These are phyloP conservation scores for Eutrema yunnanense DNA, from an alignment of 345 rosid species.

Conservation along the genomic window DNA sequence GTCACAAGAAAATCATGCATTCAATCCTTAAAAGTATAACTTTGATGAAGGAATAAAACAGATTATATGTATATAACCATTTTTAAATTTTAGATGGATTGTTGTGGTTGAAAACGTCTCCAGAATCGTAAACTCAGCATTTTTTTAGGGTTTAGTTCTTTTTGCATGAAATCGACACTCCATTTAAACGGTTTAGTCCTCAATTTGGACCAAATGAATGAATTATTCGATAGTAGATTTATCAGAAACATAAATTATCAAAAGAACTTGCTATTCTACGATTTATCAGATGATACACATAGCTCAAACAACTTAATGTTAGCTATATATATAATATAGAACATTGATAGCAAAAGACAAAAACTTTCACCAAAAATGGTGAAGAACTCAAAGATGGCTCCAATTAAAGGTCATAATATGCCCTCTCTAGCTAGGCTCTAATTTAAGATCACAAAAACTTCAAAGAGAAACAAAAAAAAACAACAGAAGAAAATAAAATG, in stretches of 20 bases:
- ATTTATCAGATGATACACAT: not conserved
- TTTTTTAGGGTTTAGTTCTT: not conserved
- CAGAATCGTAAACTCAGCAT: not conserved
- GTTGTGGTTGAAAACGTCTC: not conserved
- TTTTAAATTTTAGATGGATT: not conserved
- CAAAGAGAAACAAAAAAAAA: not conserved
- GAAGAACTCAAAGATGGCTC: conserved; percentile 12
- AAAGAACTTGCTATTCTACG: not conserved
- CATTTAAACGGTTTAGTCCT: not conserved
- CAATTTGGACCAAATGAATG: not conserved
- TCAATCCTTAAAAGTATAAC: not conserved
- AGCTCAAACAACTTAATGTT: not conserved
- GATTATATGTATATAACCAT: not conserved
- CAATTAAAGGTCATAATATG: conserved; percentile 13
- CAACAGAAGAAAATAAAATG: conserved; percentile 30
- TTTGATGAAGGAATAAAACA: not conserved
- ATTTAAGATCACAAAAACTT: conserved; percentile 8
- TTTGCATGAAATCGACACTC: not conserved
- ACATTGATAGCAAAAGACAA: conserved; percentile 27
- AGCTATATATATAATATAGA: not conserved
- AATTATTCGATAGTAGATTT: not conserved
- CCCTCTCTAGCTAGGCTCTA: conserved; percentile 16
- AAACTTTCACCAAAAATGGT: conserved; percentile 22
- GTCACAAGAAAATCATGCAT: not conserved
- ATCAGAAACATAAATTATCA: not conserved